These are phyloP conservation scores for Yueomyces sinensis DNA, from an alignment of 805 yeast genomes.

Conservation along the genomic window DNA sequence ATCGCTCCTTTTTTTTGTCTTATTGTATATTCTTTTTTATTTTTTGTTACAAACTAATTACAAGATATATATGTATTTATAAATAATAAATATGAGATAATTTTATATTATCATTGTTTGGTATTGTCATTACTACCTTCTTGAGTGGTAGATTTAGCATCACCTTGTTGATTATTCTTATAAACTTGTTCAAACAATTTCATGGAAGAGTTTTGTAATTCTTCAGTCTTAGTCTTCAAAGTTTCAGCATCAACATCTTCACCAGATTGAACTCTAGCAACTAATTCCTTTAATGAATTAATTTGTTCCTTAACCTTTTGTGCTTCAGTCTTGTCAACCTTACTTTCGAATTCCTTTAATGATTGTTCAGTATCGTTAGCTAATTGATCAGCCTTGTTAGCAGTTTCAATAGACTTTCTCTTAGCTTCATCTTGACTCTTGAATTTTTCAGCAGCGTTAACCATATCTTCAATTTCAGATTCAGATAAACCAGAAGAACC, in stretches of 20 bases:
- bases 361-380: constrained; percentile 85
- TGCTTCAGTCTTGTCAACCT: constrained; percentile 35
- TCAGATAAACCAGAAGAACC: constrained; percentile 91
- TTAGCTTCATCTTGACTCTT: constrained; percentile 81
- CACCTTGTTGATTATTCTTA: constrained; percentile 20
- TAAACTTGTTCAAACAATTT: constrained; percentile 57
- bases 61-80: too few relatives aligned
- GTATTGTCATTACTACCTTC: too few relatives aligned
- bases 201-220: constrained; percentile 61
- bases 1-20: too few relatives aligned
- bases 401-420: constrained; percentile 69
- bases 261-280: constrained; percentile 52
- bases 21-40: too few relatives aligned
- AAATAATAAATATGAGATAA: not conserved
- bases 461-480: constrained; percentile 82
- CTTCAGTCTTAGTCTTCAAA: constrained; percentile 62
- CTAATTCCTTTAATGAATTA: constrained; percentile 47
- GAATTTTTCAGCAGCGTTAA: constrained; percentile 78
- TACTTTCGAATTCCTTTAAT: constrained; percentile 57
- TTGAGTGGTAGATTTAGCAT: constrained; percentile 1
- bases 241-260: constrained; percentile 42
- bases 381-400: constrained; percentile 64
- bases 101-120: too few relatives aligned
- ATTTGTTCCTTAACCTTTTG: constrained; percentile 37
- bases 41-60: too few relatives aligned